These are phyloP conservation scores for Entonaema liquescens DNA, from an alignment of 495 filamentous ascomycete species.

Conservation along the genomic window DNA sequence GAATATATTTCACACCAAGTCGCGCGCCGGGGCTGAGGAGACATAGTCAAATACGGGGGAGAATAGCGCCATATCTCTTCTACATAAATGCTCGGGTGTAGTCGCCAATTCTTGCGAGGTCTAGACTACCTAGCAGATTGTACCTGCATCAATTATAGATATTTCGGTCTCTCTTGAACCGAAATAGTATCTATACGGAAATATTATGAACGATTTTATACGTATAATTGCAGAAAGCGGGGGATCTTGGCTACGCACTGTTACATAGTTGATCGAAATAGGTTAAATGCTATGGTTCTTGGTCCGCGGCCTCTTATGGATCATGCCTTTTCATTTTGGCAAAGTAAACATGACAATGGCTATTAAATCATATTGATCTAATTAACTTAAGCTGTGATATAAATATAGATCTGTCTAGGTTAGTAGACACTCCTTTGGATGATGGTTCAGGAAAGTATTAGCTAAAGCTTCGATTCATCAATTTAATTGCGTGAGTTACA, in stretches of 20 bases:
- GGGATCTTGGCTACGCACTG: constrained; percentile 17
- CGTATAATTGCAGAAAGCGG: constrained; percentile 9
- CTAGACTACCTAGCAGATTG: neutral
- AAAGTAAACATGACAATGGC: neutral
- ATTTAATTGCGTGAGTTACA: no score
- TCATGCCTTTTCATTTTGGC: neutral
- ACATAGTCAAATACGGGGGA: neutral
- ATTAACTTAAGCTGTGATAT: neutral
- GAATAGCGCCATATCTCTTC: neutral
- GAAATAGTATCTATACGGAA: constrained; percentile 12
- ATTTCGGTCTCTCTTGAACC: constrained; percentile 27
- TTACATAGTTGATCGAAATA: constrained; percentile 20
- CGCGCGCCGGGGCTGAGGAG: neutral
- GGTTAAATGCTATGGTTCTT: constrained; percentile 17
- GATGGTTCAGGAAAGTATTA: no score
- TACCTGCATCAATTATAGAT: neutral
- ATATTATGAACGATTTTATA: constrained; percentile 7
- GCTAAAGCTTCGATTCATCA: no score
- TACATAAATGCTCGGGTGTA: neutral
- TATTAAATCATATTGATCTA: neutral
- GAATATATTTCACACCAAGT: neutral
- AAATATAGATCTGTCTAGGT: neutral
- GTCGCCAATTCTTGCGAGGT: neutral
- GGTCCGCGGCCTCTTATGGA: constrained; percentile 19
- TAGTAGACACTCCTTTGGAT: neutral